These are phyloP conservation scores for Paxillus ammoniavirescens DNA, from an alignment of 768 basidiomycete species.

Conservation along the genomic window DNA sequence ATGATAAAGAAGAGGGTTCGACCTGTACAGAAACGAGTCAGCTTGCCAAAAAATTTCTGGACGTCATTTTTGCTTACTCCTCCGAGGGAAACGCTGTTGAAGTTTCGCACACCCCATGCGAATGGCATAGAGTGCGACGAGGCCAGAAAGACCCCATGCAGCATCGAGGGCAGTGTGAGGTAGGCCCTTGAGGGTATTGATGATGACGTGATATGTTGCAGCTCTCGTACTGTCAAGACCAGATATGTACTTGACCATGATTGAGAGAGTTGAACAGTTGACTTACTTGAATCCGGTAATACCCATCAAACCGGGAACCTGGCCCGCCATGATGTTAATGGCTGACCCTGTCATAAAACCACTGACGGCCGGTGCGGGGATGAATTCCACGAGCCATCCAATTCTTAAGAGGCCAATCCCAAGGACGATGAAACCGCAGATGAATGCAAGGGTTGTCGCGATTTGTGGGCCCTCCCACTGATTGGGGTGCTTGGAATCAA, in stretches of 20 bases:
- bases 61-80: constrained; percentile 39
- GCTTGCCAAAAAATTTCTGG: neutral
- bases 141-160: constrained; percentile 82
- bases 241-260: neutral
- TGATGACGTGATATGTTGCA: constrained; percentile 83
- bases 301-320: constrained; percentile 89
- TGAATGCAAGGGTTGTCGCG: constrained; percentile 79
- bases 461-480: constrained; percentile 70
- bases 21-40: constrained; percentile 35
- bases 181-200: constrained; percentile 87
- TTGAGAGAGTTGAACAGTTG: neutral
- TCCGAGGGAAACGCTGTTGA: constrained; percentile 57
- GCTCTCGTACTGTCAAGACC: constrained; percentile 66
- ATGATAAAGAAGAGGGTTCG: constrained; percentile 76
- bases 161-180: constrained; percentile 74
- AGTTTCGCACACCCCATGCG: constrained; percentile 53
- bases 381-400: constrained; percentile 96
- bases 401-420: constrained; percentile 85
- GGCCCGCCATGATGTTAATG: constrained; percentile 83
- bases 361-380: constrained; percentile 79
- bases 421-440: constrained; percentile 89
- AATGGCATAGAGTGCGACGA: constrained; percentile 68
- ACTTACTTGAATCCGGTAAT: constrained; percentile 80
- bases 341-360: constrained; percentile 99
- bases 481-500: constrained; percentile 53